Conservation (phyloP, 495 filamentous ascomycete species). For the Penicillium crystallinum region DNA sequence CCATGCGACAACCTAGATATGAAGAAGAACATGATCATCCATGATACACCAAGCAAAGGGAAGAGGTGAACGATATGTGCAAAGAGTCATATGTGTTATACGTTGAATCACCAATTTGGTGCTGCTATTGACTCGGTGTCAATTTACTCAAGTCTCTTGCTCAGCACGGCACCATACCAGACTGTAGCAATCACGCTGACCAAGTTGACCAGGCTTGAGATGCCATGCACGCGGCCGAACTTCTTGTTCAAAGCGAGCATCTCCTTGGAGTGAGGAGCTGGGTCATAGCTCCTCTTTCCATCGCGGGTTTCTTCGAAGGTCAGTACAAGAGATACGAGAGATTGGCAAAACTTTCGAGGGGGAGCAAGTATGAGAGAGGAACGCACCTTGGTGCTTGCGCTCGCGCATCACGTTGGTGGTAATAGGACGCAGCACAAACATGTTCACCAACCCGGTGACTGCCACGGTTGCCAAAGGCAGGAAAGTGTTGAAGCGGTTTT, state of each 20-base stretch:
- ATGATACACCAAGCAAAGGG: neutral
- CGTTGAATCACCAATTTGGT: neutral
- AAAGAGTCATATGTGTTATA: neutral
- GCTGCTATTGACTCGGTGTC: neutral
- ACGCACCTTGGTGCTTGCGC: conserved; percentile 69
- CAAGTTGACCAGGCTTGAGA: conserved; percentile 70
- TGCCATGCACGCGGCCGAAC: conserved; percentile 74
- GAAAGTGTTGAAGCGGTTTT: conserved; percentile 54
- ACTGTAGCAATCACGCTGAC: conserved; percentile 58
- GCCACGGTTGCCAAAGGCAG: conserved; percentile 62
- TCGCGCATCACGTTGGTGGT: conserved; percentile 68
- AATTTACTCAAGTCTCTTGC: conserved; percentile 47
- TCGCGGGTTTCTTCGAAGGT: conserved; percentile 59
- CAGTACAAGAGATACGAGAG: conserved; percentile 5
- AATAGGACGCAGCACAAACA: conserved; percentile 61
- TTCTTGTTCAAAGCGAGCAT: conserved; percentile 76
- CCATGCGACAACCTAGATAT: neutral
- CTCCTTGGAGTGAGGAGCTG: conserved; percentile 66
- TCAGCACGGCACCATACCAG: conserved; percentile 68
- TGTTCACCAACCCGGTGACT: conserved; percentile 59
- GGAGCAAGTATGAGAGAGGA: neutral
- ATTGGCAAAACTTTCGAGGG: neutral
- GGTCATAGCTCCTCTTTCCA: conserved; percentile 77
- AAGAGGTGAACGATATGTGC: neutral
- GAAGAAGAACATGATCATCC: neutral